These are phyloP conservation scores for Physocladia obscura DNA, from an alignment of 192 early-diverging fungal species.

Conservation along the genomic window DNA sequence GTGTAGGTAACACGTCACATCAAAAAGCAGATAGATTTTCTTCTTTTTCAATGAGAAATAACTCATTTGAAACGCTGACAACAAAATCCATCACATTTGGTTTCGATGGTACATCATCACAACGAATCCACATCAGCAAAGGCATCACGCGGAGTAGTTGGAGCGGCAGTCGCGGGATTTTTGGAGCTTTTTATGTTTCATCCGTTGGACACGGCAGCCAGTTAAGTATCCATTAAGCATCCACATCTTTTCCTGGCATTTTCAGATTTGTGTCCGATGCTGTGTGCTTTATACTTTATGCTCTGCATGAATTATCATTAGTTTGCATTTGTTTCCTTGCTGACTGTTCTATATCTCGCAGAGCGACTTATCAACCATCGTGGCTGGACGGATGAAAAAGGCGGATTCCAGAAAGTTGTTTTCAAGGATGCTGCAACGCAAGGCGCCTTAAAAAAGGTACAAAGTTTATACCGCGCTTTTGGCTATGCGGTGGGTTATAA, in stretches of 20 bases:
- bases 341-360: neutral
- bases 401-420: slow-evolving; percentile 71
- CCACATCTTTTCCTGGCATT: slow-evolving; percentile 74
- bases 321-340: too few species aligned
- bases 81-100: too few species aligned
- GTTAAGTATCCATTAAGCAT: slow-evolving; percentile 51
- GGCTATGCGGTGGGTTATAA: slow-evolving; percentile 94
- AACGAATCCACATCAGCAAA: slow-evolving; percentile 9
- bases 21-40: too few species aligned
- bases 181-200: slow-evolving; percentile 91
- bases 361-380: slow-evolving; percentile 42
- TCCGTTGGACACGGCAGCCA: slow-evolving; percentile 93
- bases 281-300: neutral
- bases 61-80: too few species aligned
- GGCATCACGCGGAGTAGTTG: slow-evolving; percentile 6
- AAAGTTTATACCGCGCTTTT: slow-evolving; percentile 84
- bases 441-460: slow-evolving; percentile 65
- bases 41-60: too few species aligned
- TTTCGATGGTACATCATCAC: too few species aligned
- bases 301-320: too few species aligned
- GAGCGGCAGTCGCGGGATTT: slow-evolving; percentile 60
- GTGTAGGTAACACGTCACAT: too few species aligned
- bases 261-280: too few species aligned
- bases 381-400: slow-evolving; percentile 57
- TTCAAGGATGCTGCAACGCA: slow-evolving; percentile 77